Evolutionary conservation across 108 stramenopile genomes (phyloP).

Genomic region (Nitzschia sp.): DNA sequence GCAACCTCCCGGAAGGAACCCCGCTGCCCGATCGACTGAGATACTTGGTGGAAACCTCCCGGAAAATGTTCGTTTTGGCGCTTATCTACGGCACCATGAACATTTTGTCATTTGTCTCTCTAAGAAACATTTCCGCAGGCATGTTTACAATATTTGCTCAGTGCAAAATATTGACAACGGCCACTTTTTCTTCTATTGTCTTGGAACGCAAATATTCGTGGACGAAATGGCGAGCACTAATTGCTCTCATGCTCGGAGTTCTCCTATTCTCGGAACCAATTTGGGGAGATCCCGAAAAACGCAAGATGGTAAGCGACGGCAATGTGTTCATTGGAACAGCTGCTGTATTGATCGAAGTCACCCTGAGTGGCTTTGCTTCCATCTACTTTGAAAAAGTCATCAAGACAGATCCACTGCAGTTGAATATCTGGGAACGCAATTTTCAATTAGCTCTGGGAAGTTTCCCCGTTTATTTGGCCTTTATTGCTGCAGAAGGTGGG

Average conservation of each 20-base stretch:
- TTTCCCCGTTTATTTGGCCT: conserved; percentile 67
- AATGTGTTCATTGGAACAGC: conserved; percentile 72
- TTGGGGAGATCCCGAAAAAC: conserved; percentile 50
- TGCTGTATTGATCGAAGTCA: conserved; percentile 90
- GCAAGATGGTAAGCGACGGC: conserved; percentile 28
- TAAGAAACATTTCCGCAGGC: conserved; percentile 90
- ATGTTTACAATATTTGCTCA: conserved; percentile 91
- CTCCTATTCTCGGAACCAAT: conserved; percentile 87
- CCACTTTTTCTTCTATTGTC: conserved; percentile 82
- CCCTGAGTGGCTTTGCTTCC: conserved; percentile 89
- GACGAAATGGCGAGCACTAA: conserved; percentile 90
- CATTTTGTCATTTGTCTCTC: conserved; percentile 83
- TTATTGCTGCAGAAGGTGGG: conserved; percentile 62
- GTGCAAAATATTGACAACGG: conserved; percentile 93
- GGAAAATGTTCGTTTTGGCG: conserved; percentile 88
- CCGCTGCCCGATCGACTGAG: conserved; percentile 33
- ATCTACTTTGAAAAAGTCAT: conserved; percentile 95
- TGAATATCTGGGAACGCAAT: conserved; percentile 93
- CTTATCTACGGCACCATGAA: conserved; percentile 93
- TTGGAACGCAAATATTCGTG: conserved; percentile 72
- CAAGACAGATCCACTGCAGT: conserved; percentile 68
- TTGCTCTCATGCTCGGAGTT: conserved; percentile 86
- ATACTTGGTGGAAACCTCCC: conserved; percentile 66
- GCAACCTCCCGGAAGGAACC: conserved; percentile 19
- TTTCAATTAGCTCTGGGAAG: conserved; percentile 82